A percentile compares a stretch with the other conserved stretches of the same genome.
phyloP scores from a whole-genome alignment of 768 basidiomycete species.

The Mycena floridula region DNA sequence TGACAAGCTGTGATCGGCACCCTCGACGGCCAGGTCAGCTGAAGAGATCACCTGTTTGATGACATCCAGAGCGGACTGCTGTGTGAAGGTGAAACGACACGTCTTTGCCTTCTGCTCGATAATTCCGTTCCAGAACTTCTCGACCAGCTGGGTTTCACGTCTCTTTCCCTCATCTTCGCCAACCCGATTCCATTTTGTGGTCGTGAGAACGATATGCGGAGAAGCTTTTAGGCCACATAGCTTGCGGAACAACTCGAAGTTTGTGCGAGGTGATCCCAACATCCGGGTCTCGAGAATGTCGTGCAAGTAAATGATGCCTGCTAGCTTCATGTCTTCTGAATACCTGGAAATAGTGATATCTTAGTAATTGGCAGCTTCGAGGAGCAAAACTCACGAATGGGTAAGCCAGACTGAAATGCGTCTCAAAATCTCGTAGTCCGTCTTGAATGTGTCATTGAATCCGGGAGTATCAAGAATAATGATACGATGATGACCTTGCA shows the following conservation, averaged over 20 bases:
- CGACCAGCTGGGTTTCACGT: background rate
- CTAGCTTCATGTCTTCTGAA: conserved; percentile 18
- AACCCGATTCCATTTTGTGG: background rate
- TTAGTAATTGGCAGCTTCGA: background rate
- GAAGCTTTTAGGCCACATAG: conserved; percentile 23
- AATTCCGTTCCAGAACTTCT: background rate
- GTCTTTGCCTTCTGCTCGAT: background rate
- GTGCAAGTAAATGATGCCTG: conserved; percentile 31
- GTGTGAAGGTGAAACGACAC: background rate
- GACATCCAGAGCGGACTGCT: background rate
- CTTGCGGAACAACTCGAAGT: conserved; percentile 35
- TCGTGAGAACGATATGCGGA: background rate
- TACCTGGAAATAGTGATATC: background rate
- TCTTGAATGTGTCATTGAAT: conserved; percentile 6
- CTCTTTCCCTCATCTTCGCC: background rate
- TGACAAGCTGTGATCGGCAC: background rate
- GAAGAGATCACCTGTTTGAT: background rate
- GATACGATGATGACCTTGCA: background rate
- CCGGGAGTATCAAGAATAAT: conserved; percentile 4
- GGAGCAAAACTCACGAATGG: background rate
- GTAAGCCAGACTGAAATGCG: conserved; percentile 14
- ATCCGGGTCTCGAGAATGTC: conserved; percentile 25
- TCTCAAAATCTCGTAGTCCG: conserved; percentile 21
- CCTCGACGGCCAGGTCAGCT: background rate
- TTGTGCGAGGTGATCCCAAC: conserved; percentile 28